Evolutionary conservation across 2,329 filamentous ascomycete genomes (phyloP), one percentile per base, ranked within the genome.

Genomic region (Sclerotinia sclerotiorum): DNA sequence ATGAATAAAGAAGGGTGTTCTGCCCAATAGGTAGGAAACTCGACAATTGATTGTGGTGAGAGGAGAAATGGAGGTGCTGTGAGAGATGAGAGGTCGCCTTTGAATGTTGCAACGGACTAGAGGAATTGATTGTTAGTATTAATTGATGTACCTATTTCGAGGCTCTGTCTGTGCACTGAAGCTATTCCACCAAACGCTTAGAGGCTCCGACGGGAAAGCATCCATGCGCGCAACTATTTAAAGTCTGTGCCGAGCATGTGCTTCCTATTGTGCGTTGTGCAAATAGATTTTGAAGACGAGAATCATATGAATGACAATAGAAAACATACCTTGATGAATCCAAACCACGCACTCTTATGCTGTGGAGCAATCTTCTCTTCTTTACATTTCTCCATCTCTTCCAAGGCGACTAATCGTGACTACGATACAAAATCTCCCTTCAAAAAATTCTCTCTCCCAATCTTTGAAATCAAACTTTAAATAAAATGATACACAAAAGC

Each of bases 41-140:
- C 91, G 75, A 90, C 90, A 70, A 94, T 82, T 72, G 90, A 93
- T 75, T 90, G 91, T 54, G 88, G 86, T 62, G 90, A 92, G 69
- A 94, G 87, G 72, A 94, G 92, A 76, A 94, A 94, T n/a, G 91
- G 91, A 63, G 91, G 91, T 44, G 91, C 91, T 48, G 91, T 94
- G 74, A 94, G 82, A 71, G 90, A 92, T 55, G 91, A 89, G 68
- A 94, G 85, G 78, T 94, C 91, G 76, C 91, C 91, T 78, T 91
- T 93, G 82, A 93, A 94, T 13, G 90, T 91, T 68, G 90, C 89
- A 76, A 94, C 90, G 65, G 91, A 93, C 88, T 74, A 65, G 7
- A 57, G 24, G 35, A 17, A 65, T 58, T 0, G 11, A 19, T 17
- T 2, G n/a, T 51, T 15, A 52, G 65, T 67, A 15, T 51, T 48